These are phyloP conservation scores for Sequoia sempervirens DNA, from an alignment of 75 land plant genomes.

Conservation along the genomic window DNA sequence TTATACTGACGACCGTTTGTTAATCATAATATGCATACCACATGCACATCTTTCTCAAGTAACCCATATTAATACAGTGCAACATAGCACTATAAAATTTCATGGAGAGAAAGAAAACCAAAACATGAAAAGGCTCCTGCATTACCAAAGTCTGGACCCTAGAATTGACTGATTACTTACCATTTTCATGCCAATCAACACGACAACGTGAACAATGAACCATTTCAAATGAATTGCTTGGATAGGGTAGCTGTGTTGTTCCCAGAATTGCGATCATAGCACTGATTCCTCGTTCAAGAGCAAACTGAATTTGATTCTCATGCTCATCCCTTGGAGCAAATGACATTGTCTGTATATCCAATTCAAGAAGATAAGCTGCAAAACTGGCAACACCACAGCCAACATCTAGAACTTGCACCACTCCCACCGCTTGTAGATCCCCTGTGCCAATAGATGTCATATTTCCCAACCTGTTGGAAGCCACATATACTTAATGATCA, in stretches of 20 bases:
- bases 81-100: background rate
- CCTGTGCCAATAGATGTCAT: constrained; percentile 73
- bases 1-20: background rate
- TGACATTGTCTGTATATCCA: constrained; percentile 80
- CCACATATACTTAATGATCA: background rate
- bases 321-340: constrained; percentile 93
- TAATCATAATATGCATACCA: background rate
- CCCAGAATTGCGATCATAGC: constrained; percentile 80
- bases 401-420: constrained; percentile 77
- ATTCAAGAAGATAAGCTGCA: constrained; percentile 65
- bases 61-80: background rate
- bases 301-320: constrained; percentile 92
- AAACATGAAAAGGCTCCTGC: background rate
- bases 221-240: constrained; percentile 72
- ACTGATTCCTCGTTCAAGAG: constrained; percentile 81
- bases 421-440: constrained; percentile 60
- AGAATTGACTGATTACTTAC: constrained; percentile 25
- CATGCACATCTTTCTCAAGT: background rate
- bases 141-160: background rate
- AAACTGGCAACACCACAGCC: constrained; percentile 95
- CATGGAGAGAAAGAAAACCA: background rate
- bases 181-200: constrained; percentile 91
- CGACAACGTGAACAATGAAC: constrained; percentile 93
- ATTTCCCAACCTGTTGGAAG: constrained; percentile 63
- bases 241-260: constrained; percentile 75